Evolutionary conservation across 2,329 filamentous ascomycete genomes (phyloP).

Genomic region (Trichophyton benhamiae): DNA sequence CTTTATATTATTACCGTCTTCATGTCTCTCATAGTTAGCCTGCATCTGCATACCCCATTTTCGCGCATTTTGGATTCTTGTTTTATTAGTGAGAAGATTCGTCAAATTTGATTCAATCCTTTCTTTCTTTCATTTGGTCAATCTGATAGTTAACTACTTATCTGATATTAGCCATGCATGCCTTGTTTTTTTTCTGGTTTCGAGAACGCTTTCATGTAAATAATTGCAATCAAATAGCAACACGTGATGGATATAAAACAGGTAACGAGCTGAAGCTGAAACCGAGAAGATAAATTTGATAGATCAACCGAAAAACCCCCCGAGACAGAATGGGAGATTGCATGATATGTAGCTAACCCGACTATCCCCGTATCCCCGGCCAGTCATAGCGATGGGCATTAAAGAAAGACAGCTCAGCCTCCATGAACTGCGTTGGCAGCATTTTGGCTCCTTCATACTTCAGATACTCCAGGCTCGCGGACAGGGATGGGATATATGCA

Average conservation of each 20-base stretch:
- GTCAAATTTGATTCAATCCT: background rate
- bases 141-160: background rate
- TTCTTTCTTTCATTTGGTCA: background rate
- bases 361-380: conserved; percentile 38
- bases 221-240: background rate
- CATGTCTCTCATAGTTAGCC: background rate
- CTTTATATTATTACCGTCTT: background rate
- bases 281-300: background rate
- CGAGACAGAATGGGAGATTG: background rate
- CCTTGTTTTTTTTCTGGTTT: background rate
- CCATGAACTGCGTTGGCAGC: conserved; percentile 56
- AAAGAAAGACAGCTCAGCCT: conserved; percentile 60
- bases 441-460: conserved; percentile 50
- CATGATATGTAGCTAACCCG: background rate
- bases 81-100: background rate
- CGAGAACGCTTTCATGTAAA: background rate
- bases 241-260: background rate
- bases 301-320: background rate
- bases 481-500: conserved; percentile 48
- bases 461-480: conserved; percentile 52
- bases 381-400: conserved; percentile 54
- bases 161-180: background rate
- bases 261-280: background rate
- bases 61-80: background rate
- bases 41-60: background rate